Evolutionary conservation across 352 stramenopile species (phyloP).

Genomic region (Discostella stelligera): DNA sequence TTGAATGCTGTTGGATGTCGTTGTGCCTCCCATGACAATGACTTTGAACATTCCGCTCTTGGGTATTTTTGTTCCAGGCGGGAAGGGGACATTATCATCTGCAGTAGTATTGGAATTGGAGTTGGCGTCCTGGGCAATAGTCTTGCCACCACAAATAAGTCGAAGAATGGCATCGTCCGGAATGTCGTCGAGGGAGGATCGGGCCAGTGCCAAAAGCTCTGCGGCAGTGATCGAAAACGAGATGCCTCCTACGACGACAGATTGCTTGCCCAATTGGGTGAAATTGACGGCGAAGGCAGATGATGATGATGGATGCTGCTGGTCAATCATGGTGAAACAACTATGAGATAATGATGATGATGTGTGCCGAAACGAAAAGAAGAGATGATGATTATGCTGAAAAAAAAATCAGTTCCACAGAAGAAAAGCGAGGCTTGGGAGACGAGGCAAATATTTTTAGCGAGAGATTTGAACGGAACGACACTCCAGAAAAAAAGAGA

Average conservation of each 20-base stretch:
- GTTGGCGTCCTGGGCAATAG: constrained; percentile 24
- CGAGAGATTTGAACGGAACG: too few relatives aligned
- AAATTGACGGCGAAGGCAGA: constrained; percentile 31
- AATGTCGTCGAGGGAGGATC: not conserved
- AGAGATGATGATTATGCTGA: too few relatives aligned
- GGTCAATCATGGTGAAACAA: too few relatives aligned
- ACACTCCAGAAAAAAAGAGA: too few relatives aligned
- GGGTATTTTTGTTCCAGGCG: constrained; percentile 17
- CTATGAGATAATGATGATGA: too few relatives aligned
- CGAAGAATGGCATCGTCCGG: constrained; percentile 36
- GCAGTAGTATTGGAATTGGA: not conserved
- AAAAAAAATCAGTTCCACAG: too few relatives aligned
- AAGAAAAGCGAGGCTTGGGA: too few relatives aligned
- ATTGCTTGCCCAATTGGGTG: constrained; percentile 24
- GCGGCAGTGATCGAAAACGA: constrained; percentile 7
- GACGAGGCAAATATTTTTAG: too few relatives aligned
- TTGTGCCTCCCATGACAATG: constrained; percentile 55
- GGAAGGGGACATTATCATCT: too few relatives aligned
- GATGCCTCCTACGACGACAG: not conserved
- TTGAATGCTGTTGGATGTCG: constrained; percentile 20
- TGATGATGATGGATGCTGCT: not conserved
- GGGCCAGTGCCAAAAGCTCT: constrained; percentile 20
- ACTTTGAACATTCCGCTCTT: constrained; percentile 54
- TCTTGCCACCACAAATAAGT: constrained; percentile 59
- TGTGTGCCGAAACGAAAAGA: too few relatives aligned